phyloP scores from a whole-genome alignment of 805 yeast genomes.

The Yarrowia sp. region DNA sequence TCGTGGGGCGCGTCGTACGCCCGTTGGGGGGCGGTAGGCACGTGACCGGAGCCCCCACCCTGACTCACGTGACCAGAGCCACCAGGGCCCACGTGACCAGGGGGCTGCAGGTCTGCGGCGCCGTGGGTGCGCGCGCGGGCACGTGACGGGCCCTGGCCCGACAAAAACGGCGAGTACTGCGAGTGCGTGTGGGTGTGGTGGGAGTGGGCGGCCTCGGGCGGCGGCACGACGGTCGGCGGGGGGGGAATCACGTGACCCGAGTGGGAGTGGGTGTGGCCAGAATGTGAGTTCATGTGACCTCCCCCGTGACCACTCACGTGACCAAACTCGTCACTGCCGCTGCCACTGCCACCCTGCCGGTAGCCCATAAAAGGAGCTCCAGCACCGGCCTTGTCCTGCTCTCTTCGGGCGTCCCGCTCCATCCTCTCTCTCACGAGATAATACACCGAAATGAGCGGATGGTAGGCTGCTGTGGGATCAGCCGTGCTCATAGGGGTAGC shows the following conservation, averaged over 20 bases:
- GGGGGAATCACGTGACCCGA: constrained; percentile 12
- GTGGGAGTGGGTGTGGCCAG: neutral
- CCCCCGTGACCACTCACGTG: neutral
- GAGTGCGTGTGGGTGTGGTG: constrained; percentile 27
- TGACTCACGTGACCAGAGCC: no score
- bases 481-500: constrained; percentile 19
- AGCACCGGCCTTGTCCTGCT: neutral
- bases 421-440: constrained; percentile 84
- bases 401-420: constrained; percentile 59
- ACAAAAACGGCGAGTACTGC: constrained; percentile 28
- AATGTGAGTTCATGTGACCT: no score
- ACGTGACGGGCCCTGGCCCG: constrained; percentile 34
- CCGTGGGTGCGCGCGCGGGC: constrained; percentile 26
- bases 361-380: no score
- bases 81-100: no score
- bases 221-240: constrained; percentile 14
- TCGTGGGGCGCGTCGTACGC: constrained; percentile 28
- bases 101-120: constrained; percentile 4
- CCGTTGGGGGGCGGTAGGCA: constrained; percentile 9
- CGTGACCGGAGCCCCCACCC: no score
- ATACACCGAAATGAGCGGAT: constrained; percentile 88
- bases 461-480: constrained; percentile 86
- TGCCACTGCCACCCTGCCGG: neutral
- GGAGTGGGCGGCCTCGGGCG: constrained; percentile 35
- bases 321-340: constrained; percentile 12